Base-by-base conservation (phyloP, 2,329 filamentous ascomycete genomes). In the Penicillium sp. region DNA sequence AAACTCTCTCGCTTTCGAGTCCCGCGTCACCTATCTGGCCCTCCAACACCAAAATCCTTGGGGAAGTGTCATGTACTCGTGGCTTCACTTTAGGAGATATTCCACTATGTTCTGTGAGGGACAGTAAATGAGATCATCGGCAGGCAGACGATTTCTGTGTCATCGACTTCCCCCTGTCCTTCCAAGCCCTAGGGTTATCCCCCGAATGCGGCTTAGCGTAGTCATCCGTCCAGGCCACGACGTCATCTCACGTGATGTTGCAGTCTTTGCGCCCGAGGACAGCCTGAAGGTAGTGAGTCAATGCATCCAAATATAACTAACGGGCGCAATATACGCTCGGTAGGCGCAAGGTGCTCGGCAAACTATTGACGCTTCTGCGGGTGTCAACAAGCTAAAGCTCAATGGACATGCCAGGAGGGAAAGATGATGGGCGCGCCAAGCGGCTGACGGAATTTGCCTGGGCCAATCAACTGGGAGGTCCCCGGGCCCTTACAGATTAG, bases 181-280 rank as follows among this genome's bases (percentile, higher is more conserved):
- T 50, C 15, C n/a, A 48, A 66, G 41, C 64, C 62, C 65, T 67
- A 66, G 65, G 65, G 63, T 65, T 67, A 45, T 47, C 35, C 39
- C 64, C 48, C 20, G 53, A 59, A 65, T 62, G 20, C 65, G 54
- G 65, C 35, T 55, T 64, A 68, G 65, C 39, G 54, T 45, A 34
- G 48, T 65, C 53, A 62, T 50, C 20, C 50, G 49, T 59, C 57
- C 55, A 65, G 43, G 63, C 58, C 57, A 31, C 54, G 53, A 66
- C 63, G 66, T 65, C 66, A 63, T 59, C 35, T 7, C 66, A 68
- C 63, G 63, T 66, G 60, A 61, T 38, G n/a, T 1, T 3, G 1
- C 41, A 14, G n/a, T 39, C 39, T 47, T 20, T 43, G 7, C 37
- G n/a, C n/a, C n/a, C n/a, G 17, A 31, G 28, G 8, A 31, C 5